phyloP scores from a whole-genome alignment of 352 stramenopile species.

The Phytopythium helicoides region DNA sequence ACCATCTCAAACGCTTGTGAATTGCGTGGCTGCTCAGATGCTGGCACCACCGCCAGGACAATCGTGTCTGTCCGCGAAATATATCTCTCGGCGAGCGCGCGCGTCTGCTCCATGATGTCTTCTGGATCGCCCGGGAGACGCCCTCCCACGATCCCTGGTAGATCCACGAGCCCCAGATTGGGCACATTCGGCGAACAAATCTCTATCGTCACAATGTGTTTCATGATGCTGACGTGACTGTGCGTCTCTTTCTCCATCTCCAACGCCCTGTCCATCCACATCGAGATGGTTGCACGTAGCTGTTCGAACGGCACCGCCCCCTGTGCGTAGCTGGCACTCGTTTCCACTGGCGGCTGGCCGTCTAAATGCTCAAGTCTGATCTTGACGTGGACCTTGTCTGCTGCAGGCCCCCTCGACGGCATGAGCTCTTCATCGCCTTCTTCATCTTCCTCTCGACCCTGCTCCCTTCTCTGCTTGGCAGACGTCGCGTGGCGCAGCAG shows the following conservation, averaged over 20 bases:
- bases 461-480: too few relatives aligned
- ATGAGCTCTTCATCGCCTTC: slow-evolving; percentile 21
- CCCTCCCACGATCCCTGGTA: slow-evolving; percentile 38
- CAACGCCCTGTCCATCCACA: slow-evolving; percentile 43
- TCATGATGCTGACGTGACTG: slow-evolving; percentile 18
- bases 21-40: slow-evolving; percentile 29
- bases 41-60: slow-evolving; percentile 39
- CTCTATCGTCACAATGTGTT: slow-evolving; percentile 39
- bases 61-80: slow-evolving; percentile 30
- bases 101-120: slow-evolving; percentile 43
- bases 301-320: slow-evolving; percentile 11
- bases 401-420: slow-evolving; percentile 6
- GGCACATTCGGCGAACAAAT: slow-evolving; percentile 33
- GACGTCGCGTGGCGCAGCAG: slow-evolving; percentile 22
- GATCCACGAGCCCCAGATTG: slow-evolving; percentile 37
- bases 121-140: slow-evolving; percentile 22
- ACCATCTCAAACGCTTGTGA: slow-evolving; percentile 47
- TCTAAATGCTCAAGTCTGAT: slow-evolving; percentile 33
- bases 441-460: neutral
- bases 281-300: slow-evolving; percentile 8
- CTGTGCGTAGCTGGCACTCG: slow-evolving; percentile 12
- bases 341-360: slow-evolving; percentile 17
- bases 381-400: slow-evolving; percentile 14
- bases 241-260: slow-evolving; percentile 10
- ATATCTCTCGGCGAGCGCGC: slow-evolving; percentile 31